Conservation (phyloP, 805 yeast genomes). For the Metschnikowia borealis region DNA sequence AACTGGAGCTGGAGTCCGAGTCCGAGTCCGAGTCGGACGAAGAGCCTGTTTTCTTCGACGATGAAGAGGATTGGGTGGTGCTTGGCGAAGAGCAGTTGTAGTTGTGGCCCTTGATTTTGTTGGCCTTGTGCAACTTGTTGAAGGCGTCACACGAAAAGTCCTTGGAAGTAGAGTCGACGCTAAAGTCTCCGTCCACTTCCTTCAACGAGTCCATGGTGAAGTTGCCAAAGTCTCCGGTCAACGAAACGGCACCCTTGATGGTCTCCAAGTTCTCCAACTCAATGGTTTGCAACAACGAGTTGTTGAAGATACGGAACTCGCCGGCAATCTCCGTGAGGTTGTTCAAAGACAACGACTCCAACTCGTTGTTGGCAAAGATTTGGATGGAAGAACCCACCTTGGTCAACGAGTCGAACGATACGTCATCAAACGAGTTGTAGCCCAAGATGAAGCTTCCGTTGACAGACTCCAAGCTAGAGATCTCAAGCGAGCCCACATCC, state of each 20-base stretch:
- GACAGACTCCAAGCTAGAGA: conserved; percentile 31
- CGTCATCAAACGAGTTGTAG: conserved; percentile 35
- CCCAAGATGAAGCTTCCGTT: conserved; percentile 39
- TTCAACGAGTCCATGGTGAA: conserved; percentile 35
- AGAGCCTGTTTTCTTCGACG: conserved; percentile 8
- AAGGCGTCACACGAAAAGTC: conserved; percentile 36
- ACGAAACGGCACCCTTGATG: conserved; percentile 39
- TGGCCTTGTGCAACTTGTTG: conserved; percentile 28
- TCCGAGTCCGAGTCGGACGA: conserved; percentile 11
- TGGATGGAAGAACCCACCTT: conserved; percentile 38
- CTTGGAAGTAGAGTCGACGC: conserved; percentile 30
- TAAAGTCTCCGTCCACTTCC: conserved; percentile 42
- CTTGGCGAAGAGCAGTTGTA: conserved; percentile 37
- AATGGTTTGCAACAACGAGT: conserved; percentile 34
- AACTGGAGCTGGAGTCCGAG: conserved; percentile 14
- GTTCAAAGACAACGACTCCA: conserved; percentile 27
- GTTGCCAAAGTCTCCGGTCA: conserved; percentile 36
- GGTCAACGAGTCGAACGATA: conserved; percentile 28
- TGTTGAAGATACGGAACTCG: conserved; percentile 39
- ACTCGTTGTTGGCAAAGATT: conserved; percentile 41
- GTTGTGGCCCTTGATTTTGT: conserved; percentile 42
- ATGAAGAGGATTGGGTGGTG: conserved; percentile 19
- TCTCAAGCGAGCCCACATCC: conserved; percentile 33
- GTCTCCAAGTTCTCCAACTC: conserved; percentile 26
- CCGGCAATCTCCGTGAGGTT: conserved; percentile 37